Conservation (phyloP, 75 land plant genomes). For the Cunninghamia lanceolata region DNA sequence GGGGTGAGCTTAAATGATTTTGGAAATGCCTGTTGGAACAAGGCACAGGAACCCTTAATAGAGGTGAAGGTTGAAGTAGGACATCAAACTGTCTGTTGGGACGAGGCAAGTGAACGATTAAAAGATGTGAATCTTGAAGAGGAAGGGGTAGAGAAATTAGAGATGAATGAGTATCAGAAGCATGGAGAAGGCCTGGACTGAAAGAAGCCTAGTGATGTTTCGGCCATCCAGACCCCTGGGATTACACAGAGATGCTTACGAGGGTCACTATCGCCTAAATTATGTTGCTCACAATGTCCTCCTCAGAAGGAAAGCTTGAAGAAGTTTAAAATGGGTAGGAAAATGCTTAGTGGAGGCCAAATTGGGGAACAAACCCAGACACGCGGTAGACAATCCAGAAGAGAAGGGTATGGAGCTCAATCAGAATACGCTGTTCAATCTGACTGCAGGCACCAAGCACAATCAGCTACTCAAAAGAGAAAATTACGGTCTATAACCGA, state of each 20-base stretch:
- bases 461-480: not conserved
- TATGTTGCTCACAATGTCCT: not conserved
- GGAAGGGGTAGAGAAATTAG: not conserved
- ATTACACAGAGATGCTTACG: not conserved
- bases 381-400: not conserved
- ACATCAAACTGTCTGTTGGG: not conserved
- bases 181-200: not conserved
- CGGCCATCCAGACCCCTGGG: not conserved
- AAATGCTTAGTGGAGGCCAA: not conserved
- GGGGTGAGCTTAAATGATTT: not conserved
- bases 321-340: not conserved
- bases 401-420: not conserved
- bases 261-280: not conserved
- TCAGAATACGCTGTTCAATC: not conserved
- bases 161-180: not conserved
- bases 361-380: not conserved
- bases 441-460: not conserved
- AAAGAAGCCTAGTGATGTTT: not conserved
- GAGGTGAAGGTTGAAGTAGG: not conserved
- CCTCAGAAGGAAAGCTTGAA: conserved; percentile 2
- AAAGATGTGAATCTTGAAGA: not conserved
- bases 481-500: not conserved
- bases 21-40: not conserved
- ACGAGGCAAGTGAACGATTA: not conserved
- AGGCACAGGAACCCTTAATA: not conserved